These are phyloP conservation scores for Isatis lusitanica DNA, from an alignment of 441 rosid genomes.

Conservation along the genomic window DNA sequence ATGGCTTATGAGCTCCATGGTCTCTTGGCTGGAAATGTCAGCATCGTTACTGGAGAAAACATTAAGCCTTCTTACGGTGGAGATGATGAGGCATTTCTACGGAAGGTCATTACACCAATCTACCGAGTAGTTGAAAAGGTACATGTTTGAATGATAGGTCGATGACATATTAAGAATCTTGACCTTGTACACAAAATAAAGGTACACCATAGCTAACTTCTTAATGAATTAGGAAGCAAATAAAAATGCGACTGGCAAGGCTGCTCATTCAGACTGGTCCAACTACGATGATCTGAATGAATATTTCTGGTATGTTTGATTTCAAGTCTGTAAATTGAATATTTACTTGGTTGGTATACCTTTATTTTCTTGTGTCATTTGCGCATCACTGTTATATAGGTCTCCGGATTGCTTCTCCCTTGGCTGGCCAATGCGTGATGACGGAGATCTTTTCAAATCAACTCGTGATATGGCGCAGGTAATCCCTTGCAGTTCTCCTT, in stretches of 20 bases:
- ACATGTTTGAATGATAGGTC: conserved; percentile 26
- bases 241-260: conserved; percentile 75
- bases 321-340: conserved; percentile 25
- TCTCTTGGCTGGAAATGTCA: conserved; percentile 90
- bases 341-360: conserved; percentile 14
- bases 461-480: conserved; percentile 63
- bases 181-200: too few relatives aligned
- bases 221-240: conserved; percentile 71
- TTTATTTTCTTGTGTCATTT: conserved; percentile 9
- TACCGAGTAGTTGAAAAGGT: conserved; percentile 88
- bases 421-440: conserved; percentile 99
- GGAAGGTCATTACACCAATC: conserved; percentile 91
- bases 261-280: conserved; percentile 93
- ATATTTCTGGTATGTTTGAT: conserved; percentile 82
- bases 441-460: conserved; percentile 90
- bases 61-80: conserved; percentile 99
- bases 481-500: conserved; percentile 21
- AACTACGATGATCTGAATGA: conserved; percentile 98
- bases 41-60: conserved; percentile 98
- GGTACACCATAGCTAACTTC: conserved; percentile 29
- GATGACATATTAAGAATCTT: conserved; percentile 5
- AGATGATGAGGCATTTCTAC: conserved; percentile 92
- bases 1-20: conserved; percentile 99
- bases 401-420: conserved; percentile 95
- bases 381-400: conserved; percentile 47